phyloP scores from a whole-genome alignment of 2,329 filamentous ascomycete species.

The Colletotrichum falcatum region DNA sequence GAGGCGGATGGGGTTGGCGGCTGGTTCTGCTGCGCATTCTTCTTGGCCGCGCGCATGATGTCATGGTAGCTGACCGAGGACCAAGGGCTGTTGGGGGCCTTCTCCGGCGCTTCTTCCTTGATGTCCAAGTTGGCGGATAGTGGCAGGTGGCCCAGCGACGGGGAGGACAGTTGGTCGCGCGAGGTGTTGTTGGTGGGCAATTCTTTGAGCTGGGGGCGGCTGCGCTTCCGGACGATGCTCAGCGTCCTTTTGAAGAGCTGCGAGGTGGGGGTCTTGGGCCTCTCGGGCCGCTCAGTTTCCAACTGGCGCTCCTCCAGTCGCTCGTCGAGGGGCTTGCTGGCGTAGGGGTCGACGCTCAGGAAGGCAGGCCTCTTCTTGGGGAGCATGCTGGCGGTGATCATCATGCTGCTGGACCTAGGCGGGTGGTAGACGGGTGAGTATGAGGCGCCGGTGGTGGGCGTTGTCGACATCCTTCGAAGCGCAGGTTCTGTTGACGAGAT shows the following conservation, averaged over 20 bases:
- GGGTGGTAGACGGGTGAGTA: slow-evolving; percentile 51
- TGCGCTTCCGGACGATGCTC: slow-evolving; percentile 67
- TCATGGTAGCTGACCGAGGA: slow-evolving; percentile 61
- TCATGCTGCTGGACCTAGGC: slow-evolving; percentile 59
- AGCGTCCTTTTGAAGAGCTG: slow-evolving; percentile 65
- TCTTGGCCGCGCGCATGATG: slow-evolving; percentile 58
- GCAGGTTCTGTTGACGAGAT: slow-evolving; percentile 47
- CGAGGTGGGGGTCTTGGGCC: slow-evolving; percentile 59
- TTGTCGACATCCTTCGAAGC: slow-evolving; percentile 49
- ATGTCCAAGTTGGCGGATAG: slow-evolving; percentile 53
- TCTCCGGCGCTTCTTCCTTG: slow-evolving; percentile 45
- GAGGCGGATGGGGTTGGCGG: slow-evolving; percentile 43
- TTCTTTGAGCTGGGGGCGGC: slow-evolving; percentile 60
- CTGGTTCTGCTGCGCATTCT: slow-evolving; percentile 49
- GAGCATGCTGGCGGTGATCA: slow-evolving; percentile 47
- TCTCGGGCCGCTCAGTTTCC: slow-evolving; percentile 49
- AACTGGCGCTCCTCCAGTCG: slow-evolving; percentile 45
- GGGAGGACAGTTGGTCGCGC: slow-evolving; percentile 49
- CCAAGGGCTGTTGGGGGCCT: slow-evolving; percentile 45
- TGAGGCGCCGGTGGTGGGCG: slow-evolving; percentile 50
- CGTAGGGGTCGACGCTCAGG: slow-evolving; percentile 67
- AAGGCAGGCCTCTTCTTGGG: slow-evolving; percentile 59
- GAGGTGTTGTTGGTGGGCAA: slow-evolving; percentile 49
- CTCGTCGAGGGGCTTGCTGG: slow-evolving; percentile 50
- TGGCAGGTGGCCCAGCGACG: slow-evolving; percentile 50